Percentiles rank a stretch among this genome's conserved stretches.
These are phyloP conservation scores for Coprinopsis strossmayeri DNA, from an alignment of 768 basidiomycete species.

Conservation along the genomic window DNA sequence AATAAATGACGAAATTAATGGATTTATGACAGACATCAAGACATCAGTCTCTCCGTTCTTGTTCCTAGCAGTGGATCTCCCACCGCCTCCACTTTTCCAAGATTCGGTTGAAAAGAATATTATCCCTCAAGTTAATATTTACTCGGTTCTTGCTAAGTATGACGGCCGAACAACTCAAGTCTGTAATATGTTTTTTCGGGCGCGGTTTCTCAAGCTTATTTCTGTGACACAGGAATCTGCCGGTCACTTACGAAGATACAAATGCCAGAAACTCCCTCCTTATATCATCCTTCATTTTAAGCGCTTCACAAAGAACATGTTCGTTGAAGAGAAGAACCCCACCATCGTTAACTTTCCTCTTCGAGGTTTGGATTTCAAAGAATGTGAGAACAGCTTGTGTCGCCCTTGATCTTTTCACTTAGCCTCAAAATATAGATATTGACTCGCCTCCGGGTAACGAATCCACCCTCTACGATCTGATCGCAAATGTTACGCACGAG, in stretches of 20 bases:
- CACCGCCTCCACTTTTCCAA: conserved; percentile 96
- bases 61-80: conserved; percentile 92
- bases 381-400: conserved; percentile 57
- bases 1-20: conserved; percentile 3
- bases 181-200: conserved; percentile 12
- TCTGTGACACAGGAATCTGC: conserved; percentile 59
- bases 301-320: conserved; percentile 92
- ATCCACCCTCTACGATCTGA: conserved; percentile 82
- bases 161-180: conserved; percentile 90
- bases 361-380: conserved; percentile 84
- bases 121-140: conserved; percentile 93
- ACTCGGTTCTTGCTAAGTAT: conserved; percentile 88
- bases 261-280: conserved; percentile 82
- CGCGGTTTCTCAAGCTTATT: conserved; percentile 3
- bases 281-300: conserved; percentile 96
- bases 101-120: conserved; percentile 97
- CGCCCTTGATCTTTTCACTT: conserved; percentile 17
- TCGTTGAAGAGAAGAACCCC: conserved; percentile 98
- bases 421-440: conserved; percentile 52
- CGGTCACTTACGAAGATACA: conserved; percentile 82
- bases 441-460: conserved; percentile 56
- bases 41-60: conserved; percentile 84
- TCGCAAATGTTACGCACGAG: conserved; percentile 93
- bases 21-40: conserved; percentile 69
- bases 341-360: conserved; percentile 98